phyloP scores from a whole-genome alignment of 2,329 filamentous ascomycete species.

The Pseudogymnoascus pannorum region DNA sequence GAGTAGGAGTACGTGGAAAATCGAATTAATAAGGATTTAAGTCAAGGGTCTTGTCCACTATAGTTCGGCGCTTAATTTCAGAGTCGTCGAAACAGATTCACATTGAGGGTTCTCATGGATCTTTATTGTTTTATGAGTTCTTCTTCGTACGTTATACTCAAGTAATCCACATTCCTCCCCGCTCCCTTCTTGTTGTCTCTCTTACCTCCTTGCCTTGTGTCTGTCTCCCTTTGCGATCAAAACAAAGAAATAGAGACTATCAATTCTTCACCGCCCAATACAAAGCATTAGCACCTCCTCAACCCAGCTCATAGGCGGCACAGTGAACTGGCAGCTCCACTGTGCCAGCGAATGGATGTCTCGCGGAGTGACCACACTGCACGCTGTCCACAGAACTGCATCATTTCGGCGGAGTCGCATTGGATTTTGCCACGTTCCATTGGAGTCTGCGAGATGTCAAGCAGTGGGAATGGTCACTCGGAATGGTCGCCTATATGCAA shows the following conservation, averaged over 20 bases:
- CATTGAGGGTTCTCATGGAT: not conserved
- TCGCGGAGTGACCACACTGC: not conserved
- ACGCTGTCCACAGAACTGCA: not conserved
- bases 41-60: not conserved
- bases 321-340: not conserved
- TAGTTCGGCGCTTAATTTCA: not conserved
- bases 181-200: not conserved
- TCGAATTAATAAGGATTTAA: not conserved
- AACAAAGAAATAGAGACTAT: not conserved
- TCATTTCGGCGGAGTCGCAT: not conserved
- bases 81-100: not conserved
- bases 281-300: not conserved
- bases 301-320: not conserved
- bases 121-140: not conserved
- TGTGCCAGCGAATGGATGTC: not conserved
- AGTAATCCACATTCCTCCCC: not conserved
- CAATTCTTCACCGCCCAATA: not conserved
- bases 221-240: not conserved
- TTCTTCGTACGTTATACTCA: not conserved
- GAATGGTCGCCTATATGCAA: not conserved
- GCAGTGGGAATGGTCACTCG: not conserved
- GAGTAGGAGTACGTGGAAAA: not conserved
- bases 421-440: not conserved
- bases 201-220: not conserved
- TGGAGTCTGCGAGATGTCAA: not conserved